Base-by-base conservation (phyloP, 2,329 filamentous ascomycete species). In the Tetracladium maxilliforme region DNA sequence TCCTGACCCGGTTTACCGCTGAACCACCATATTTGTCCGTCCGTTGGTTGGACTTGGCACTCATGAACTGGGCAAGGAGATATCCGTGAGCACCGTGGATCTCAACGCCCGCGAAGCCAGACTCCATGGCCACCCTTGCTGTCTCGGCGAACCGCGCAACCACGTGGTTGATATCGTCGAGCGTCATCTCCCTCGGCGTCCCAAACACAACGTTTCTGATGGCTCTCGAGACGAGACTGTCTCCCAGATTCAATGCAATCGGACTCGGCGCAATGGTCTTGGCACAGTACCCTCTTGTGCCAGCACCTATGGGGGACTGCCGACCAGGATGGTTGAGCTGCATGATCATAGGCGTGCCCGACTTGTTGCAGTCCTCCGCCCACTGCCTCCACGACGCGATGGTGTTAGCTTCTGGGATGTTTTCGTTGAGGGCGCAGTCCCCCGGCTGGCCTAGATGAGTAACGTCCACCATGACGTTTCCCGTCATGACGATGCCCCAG, bases 1-100 rank as follows among this genome's bases (percentile, higher is more conserved):
- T 47, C 0, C 78, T 65, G 0, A 59, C 66, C 23, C 80, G 67
- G 49, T 84, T 84, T 48, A 74, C 70, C 32, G 75, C 72, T 25
- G 56, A 65, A 4, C 67, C 68, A 5, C 69, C 69, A 30, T 71
- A 73, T 5, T 45, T 41, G 30, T 74, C 69, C 0, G 53, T 60
- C 8, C 69, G 51, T 22, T 40, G 40, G 36, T 73, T 73, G 1
- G 52, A 56, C 14, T 49, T 53, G 3, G 51, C 44, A 1, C 54
- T 59, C 11, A 72, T 40, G 38, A 73, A 73, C 31, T 69, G 61
- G 6, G 58, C 51, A 0, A 73, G 43, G 3, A 74, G 49, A 36
- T 70, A 72, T 2, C 69, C 68, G 32, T 74, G 67, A 0, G 61
- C 62, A 4, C 48, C 61, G 38, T 70, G 64, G 11, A 70, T 31